phyloP scores from a whole-genome alignment of 2,329 filamentous ascomycete species.

The Talaromyces sp. region DNA sequence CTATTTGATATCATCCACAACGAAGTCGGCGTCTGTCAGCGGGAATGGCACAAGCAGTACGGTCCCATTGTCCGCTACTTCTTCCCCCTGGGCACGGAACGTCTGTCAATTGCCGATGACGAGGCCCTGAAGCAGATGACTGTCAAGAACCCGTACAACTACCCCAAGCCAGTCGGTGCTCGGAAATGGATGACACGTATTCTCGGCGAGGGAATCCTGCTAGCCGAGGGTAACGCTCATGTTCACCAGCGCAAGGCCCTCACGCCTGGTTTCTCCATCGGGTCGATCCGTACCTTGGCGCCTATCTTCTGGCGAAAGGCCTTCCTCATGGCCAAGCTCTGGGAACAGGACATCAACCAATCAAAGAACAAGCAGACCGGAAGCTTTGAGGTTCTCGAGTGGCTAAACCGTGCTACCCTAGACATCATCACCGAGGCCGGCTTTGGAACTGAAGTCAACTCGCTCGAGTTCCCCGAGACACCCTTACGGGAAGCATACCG shows the following conservation, averaged over 20 bases:
- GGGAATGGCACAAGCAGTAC: constrained; percentile 38
- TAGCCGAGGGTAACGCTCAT: constrained; percentile 41
- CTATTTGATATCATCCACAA: constrained; percentile 38
- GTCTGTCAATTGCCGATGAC: constrained; percentile 41
- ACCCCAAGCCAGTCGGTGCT: constrained; percentile 32
- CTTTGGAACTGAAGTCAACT: constrained; percentile 39
- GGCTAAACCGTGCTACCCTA: constrained; percentile 41
- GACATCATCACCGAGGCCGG: constrained; percentile 42
- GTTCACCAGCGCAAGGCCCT: constrained; percentile 38
- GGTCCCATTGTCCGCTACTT: constrained; percentile 43
- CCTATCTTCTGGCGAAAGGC: constrained; percentile 41
- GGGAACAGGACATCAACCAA: constrained; percentile 30
- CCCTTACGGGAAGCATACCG: constrained; percentile 38
- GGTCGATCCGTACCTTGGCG: constrained; percentile 32
- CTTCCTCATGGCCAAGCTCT: constrained; percentile 40
- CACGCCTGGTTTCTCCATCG: constrained; percentile 35
- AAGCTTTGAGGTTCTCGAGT: constrained; percentile 36
- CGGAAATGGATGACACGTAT: constrained; percentile 41
- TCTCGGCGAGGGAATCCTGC: constrained; percentile 40
- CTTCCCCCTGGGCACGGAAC: constrained; percentile 43
- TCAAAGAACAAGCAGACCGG: constrained; percentile 22
- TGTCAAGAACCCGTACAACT: constrained; percentile 39
- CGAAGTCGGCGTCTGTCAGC: constrained; percentile 40
- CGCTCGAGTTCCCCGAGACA: constrained; percentile 32
- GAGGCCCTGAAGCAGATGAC: constrained; percentile 43